A percentile compares a stretch with the other conserved stretches of the same genome.
Evolutionary conservation across 345 rosid species (phyloP).

Genomic region (Cardiospermum halicacabum): DNA sequence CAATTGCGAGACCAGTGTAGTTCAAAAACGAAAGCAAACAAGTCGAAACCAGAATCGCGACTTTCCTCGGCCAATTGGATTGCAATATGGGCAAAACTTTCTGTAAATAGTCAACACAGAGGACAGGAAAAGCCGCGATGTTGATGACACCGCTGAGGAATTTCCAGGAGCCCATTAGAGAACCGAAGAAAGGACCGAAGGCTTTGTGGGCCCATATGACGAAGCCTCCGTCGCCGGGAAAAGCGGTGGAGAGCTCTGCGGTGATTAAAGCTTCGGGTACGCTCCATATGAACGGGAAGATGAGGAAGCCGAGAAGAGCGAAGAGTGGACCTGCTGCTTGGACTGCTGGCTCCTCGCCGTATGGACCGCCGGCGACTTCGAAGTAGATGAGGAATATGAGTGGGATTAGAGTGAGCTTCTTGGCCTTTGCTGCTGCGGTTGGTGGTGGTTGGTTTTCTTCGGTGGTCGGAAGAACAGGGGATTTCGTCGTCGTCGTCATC

Average conservation of each 20-base stretch:
- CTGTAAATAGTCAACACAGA: conserved; percentile 47
- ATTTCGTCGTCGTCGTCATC: too few species aligned
- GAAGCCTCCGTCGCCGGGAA: conserved; percentile 65
- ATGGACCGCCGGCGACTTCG: conserved; percentile 68
- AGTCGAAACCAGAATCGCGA: conserved; percentile 35
- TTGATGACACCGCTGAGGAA: conserved; percentile 57
- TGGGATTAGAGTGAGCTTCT: conserved; percentile 51
- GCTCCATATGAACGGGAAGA: conserved; percentile 70
- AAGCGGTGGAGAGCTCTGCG: conserved; percentile 64
- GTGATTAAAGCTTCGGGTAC: conserved; percentile 73
- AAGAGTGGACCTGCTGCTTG: conserved; percentile 56
- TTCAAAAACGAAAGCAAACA: conserved; percentile 40
- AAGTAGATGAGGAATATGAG: conserved; percentile 62
- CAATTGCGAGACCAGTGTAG: conserved; percentile 45
- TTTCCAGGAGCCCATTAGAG: conserved; percentile 56
- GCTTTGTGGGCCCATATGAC: conserved; percentile 63
- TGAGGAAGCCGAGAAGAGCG: conserved; percentile 53
- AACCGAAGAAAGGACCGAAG: conserved; percentile 57
- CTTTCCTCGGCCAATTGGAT: conserved; percentile 33
- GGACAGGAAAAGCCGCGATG: conserved; percentile 46
- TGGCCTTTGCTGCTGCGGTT: conserved; percentile 5
- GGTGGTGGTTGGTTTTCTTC: not conserved
- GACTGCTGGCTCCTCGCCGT: conserved; percentile 56
- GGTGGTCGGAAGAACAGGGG: too few species aligned
- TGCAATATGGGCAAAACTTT: conserved; percentile 29